Conservation (phyloP, 306 rosid genomes). For the Ormosia semicastrata region DNA sequence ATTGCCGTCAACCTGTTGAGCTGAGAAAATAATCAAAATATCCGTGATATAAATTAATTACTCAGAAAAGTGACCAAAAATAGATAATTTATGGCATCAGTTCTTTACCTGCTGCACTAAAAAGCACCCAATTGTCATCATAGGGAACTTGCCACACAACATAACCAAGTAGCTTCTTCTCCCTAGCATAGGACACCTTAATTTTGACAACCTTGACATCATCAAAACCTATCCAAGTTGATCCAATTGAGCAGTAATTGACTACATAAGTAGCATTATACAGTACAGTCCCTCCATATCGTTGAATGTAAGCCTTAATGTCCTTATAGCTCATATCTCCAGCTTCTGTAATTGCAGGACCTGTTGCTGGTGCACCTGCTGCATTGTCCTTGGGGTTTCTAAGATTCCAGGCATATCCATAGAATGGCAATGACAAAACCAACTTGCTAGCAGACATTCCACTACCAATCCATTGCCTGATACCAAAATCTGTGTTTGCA, state of each 20-base stretch:
- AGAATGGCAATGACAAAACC: conserved; percentile 42
- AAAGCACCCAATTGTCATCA: conserved; percentile 37
- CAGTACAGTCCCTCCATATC: neutral
- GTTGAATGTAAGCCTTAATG: neutral
- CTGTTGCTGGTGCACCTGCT: conserved; percentile 32
- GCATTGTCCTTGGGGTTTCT: neutral
- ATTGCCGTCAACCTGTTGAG: neutral
- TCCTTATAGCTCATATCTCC: conserved; percentile 19
- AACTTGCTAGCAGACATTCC: conserved; percentile 23
- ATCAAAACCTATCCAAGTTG: conserved; percentile 43
- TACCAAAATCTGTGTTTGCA: neutral
- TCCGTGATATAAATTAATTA: neutral
- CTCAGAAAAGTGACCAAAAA: neutral
- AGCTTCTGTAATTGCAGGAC: neutral
- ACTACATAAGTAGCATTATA: conserved; percentile 39
- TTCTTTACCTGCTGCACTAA: conserved; percentile 25
- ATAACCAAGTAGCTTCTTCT: conserved; percentile 35
- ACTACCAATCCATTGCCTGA: conserved; percentile 17
- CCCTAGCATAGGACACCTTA: conserved; percentile 45
- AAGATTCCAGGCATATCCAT: conserved; percentile 40
- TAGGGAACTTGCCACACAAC: conserved; percentile 21
- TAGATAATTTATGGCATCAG: neutral
- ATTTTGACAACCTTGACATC: conserved; percentile 22
- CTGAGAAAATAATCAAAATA: neutral
- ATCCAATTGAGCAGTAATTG: conserved; percentile 27